Conservation (phyloP, 1,284 basidiomycete genomes). For the Fomitopsis pinicola region DNA sequence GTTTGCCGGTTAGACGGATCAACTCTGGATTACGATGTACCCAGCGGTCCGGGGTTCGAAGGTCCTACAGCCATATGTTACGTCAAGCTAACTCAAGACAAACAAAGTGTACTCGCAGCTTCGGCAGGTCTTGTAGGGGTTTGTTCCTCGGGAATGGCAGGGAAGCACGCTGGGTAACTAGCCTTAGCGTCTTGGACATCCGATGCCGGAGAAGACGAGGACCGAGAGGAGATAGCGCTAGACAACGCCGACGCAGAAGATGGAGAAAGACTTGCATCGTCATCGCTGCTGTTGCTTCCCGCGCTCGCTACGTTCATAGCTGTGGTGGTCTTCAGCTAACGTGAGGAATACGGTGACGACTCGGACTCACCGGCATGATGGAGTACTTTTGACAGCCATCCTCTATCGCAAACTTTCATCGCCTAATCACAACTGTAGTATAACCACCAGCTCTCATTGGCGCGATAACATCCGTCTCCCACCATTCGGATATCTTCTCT, state of each 20-base stretch:
- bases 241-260: not conserved
- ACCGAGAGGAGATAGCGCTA: not conserved
- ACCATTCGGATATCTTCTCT: not conserved
- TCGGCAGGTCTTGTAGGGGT: conserved; percentile 8
- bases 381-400: not conserved
- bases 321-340: not conserved
- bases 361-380: not conserved
- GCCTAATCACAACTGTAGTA: no score
- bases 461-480: not conserved
- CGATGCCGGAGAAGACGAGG: not conserved
- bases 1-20: conserved; percentile 53
- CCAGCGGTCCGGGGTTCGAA: conserved; percentile 40
- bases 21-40: conserved; percentile 35
- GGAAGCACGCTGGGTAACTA: conserved; percentile 2
- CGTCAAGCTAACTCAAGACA: not conserved
- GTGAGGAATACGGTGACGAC: not conserved
- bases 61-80: conserved; percentile 16
- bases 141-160: conserved; percentile 11
- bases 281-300: not conserved
- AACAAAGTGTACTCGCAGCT: conserved; percentile 6
- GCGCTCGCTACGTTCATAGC: not conserved
- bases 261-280: not conserved
- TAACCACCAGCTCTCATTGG: not conserved
- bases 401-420: no score
- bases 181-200: not conserved